Evolutionary conservation across 805 yeast genomes (phyloP), one percentile per base, ranked within the genome.

Genomic region (Hanseniaspora lindneri): DNA sequence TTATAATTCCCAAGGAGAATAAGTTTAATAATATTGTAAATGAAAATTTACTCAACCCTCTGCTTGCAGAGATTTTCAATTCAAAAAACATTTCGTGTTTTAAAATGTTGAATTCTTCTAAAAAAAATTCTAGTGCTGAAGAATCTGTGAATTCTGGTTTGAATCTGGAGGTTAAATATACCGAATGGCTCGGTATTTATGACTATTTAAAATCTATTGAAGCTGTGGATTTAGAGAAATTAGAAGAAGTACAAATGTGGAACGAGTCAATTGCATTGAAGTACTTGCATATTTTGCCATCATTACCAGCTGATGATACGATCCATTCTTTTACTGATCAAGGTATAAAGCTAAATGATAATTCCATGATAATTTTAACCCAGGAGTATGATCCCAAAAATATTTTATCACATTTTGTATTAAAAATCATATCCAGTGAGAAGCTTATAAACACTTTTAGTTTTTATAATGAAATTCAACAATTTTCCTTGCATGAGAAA

Each of bases 261-360:
- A 46, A 46, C 16, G 16, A 46, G 21, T 27, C 39, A 11, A 46
- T 46, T 23, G 39, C 49, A 14, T 32, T 46, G 16, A 46, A 46
- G 16, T 39, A 28, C 20, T 46, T 46, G 43, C 28, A 39, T 32
- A 30, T 39, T 8, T 32, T 46, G 7, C 30, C 41, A 21, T 5
- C 9, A 8, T 9, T 4, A 20, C 3, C 28, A 19, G 29, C 29
- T 19, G 20, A 37, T 23, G 16, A 27, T 6, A 20, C 3, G 20
- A 27, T 7, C 10, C 16, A 21, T 4, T 5, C 28, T 14, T 8
- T 14, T 9, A 19, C 13, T 10, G 33, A 43, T 19, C 30, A 43
- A n/a, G 49, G 49, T 11, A 39, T 46, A 3, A 19, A 41, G 6
- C 21, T 46, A 8, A 27, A 42, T 7, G 3, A 40, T 9, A 27